Percentiles rank a stretch among this genome's conserved stretches.
Conservation (phyloP, 257 asterid genomes). For the Avicennia marina region DNA sequence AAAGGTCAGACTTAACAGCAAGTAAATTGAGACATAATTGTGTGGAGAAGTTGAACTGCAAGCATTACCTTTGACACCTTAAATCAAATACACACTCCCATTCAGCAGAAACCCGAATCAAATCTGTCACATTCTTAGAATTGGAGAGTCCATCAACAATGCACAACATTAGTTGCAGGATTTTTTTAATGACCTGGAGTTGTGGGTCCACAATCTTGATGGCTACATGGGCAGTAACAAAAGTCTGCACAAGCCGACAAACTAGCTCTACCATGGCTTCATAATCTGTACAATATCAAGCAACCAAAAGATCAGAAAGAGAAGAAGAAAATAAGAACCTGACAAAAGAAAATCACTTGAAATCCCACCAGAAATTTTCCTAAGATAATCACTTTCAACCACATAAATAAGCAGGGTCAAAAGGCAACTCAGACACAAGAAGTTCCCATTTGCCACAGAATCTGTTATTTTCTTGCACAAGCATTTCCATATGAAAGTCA, state of each 20-base stretch:
- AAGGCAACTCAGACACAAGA: constrained; percentile 47
- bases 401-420: constrained; percentile 57
- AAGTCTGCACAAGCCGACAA: constrained; percentile 50
- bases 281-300: constrained; percentile 42
- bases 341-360: constrained; percentile 7
- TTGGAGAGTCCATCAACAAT: constrained; percentile 53
- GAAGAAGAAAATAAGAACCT: constrained; percentile 7
- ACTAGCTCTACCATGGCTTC: constrained; percentile 45
- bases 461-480: constrained; percentile 44
- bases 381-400: constrained; percentile 39
- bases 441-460: constrained; percentile 33
- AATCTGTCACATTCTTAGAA: constrained; percentile 32
- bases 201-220: constrained; percentile 31
- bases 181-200: constrained; percentile 42
- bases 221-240: constrained; percentile 32
- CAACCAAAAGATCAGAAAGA: constrained; percentile 15
- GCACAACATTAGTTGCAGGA: constrained; percentile 58
- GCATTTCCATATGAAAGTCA: constrained; percentile 49
- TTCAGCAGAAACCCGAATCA: constrained; percentile 36
- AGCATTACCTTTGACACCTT: constrained; percentile 60
- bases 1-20: constrained; percentile 5
- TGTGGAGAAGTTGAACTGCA: constrained; percentile 16
- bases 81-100: constrained; percentile 65
- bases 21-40: constrained; percentile 12
- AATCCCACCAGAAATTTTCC: constrained; percentile 64